Base-by-base conservation (phyloP, 768 basidiomycete species). In the Rickenella mellea region DNA sequence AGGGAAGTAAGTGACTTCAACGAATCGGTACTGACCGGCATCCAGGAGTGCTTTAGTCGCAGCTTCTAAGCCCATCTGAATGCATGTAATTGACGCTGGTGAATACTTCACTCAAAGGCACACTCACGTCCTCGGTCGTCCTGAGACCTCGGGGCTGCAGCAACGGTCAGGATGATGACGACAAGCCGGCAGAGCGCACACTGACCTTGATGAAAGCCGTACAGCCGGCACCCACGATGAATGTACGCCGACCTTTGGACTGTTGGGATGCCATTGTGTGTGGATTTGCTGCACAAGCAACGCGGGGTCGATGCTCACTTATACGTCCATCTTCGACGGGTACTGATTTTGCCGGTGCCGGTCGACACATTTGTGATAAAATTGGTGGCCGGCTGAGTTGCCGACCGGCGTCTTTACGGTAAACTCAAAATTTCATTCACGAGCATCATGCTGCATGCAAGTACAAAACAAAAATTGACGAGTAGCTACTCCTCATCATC, bases 1-100 rank as follows among this genome's bases (percentile, higher is more conserved):
- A 1, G 14, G 26, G 8, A 9, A 14, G 11, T 19, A 5, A 25
- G 5, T 30, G n/a, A 15, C n/a, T n/a, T n/a, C 30, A 40, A 28
- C 20, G 17, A 15, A 7, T 24, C 20, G 29, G 21, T 28, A 42
- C 61, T 39, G 39, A 79, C 83, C 83, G 49, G 88, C 87, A 51
- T 92, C 89, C 12, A 91, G 73, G 19, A 91, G 68, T 0, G 89
- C 88, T 52, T 92, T 91, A 1, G 85, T 87, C 1, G 83, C 75
- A 1, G 89, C 89, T 58, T 91, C 89, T 31, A 90, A 65, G 5
- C 86, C 87, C 82, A 91, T 88, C 82, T 87, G 25, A 40, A 17
- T 22, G 42, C 21, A 52, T 28, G 27, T 12, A 2, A 39, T n/a
- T 19, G 4, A 11, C 21, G 10, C 33, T 35, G 39, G 24, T 28